These are phyloP conservation scores for Lycium barbarum DNA, from an alignment of 257 asterid genomes.

Conservation along the genomic window DNA sequence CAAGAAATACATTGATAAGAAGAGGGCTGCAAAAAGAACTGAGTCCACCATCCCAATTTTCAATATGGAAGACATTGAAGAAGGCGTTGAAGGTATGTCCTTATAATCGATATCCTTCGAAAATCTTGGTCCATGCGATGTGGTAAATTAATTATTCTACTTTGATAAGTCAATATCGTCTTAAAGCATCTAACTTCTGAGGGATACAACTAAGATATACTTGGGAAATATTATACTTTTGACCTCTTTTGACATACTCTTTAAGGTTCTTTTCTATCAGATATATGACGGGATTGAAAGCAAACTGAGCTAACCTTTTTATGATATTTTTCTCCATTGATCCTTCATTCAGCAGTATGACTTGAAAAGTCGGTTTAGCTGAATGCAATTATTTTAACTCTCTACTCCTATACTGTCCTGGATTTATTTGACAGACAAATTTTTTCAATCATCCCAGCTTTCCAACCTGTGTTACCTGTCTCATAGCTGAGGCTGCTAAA, in stretches of 20 bases:
- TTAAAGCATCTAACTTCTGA: neutral
- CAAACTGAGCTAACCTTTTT: neutral
- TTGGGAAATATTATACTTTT: neutral
- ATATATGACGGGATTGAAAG: neutral
- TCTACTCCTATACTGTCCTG: neutral
- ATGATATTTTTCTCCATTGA: neutral
- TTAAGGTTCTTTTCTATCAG: neutral
- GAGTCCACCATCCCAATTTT: slow-evolving; percentile 82
- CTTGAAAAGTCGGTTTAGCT: slow-evolving; percentile 11
- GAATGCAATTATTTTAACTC: neutral
- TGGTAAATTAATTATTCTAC: neutral
- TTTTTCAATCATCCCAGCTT: neutral
- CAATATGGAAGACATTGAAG: slow-evolving; percentile 85
- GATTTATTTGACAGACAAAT: neutral
- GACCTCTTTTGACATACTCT: neutral
- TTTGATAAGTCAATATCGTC: neutral
- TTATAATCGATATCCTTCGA: neutral
- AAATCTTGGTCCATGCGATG: neutral
- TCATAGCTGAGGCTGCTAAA: neutral
- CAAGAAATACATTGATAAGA: slow-evolving; percentile 74
- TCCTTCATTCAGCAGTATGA: slow-evolving; percentile 15
- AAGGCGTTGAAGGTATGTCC: slow-evolving; percentile 82
- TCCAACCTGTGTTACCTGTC: neutral
- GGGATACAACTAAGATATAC: slow-evolving; percentile 13
- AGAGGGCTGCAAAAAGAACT: slow-evolving; percentile 75